Base-by-base conservation (phyloP, 768 basidiomycete genomes). In the Agrocybe praecox region DNA sequence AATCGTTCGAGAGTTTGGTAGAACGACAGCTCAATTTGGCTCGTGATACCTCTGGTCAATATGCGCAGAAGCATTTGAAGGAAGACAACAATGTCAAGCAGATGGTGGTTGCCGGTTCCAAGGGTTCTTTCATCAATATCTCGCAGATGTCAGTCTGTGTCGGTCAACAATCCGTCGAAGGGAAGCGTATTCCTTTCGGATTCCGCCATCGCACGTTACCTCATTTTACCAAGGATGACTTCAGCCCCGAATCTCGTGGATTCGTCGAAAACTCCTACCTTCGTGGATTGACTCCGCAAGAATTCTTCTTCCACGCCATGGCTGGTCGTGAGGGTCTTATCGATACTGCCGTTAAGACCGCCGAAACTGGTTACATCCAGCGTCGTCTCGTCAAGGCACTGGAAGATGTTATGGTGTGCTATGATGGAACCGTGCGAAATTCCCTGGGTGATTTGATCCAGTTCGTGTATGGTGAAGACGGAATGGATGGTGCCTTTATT, bases 251-350 rank as follows among this genome's bases (percentile, higher is more conserved):
- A 67, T 91, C 97, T 6, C 89, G 96, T 53, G 97, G 97, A 17
- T 99, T 98, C 70, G 97, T 99, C 58, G 97, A 98, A 73, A 99
- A 99, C 71, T 98, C 97, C 19, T 98, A 98, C 66, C 80, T 98
- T 32, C 90, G 96, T 55, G 96, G 97, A 22, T 71, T 99, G 57
- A 98, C 96, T 2, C 96, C 97, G 0, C 95, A 98, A 62, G 97
- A 99, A 69, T 99, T 94, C 81, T 98, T 98, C 83, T 98, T 99
- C 87, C 97, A 99, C 72, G 97, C 97, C 55, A 98, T 98, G 96
- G 96, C 96, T 65, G 96, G 97, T 74, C 92, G 97, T 64, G 97
- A 98, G 74, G 97, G 97, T 80, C 75, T 99, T 52, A 98, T 98
- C 66, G 97, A 99, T 81, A 98, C 97, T 3, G 97, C 97, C 40